A percentile compares a stretch with the other conserved stretches of the same genome.
These are phyloP conservation scores for Eucalyptus decipiens DNA, from an alignment of 345 rosid species.

Conservation along the genomic window DNA sequence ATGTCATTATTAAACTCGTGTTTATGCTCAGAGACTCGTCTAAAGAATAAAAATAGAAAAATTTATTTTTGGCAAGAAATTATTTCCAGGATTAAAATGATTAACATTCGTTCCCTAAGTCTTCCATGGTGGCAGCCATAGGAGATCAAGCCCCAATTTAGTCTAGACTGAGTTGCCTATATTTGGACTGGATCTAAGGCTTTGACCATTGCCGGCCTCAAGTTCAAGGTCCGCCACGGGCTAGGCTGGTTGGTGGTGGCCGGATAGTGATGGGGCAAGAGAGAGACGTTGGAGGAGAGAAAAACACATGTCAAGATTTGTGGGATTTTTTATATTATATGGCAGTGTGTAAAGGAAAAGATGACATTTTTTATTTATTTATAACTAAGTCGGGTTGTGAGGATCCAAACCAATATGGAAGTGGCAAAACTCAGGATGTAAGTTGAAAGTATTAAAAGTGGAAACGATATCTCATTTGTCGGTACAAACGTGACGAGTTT, in stretches of 20 bases:
- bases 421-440: neutral
- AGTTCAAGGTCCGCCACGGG: neutral
- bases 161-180: neutral
- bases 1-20: accelerated
- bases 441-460: neutral
- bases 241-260: neutral
- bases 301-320: neutral
- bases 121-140: neutral
- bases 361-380: neutral
- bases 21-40: accelerated
- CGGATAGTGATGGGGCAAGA: neutral
- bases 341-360: neutral
- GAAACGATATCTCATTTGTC: neutral
- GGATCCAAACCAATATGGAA: neutral
- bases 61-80: too few relatives aligned
- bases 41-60: too few relatives aligned
- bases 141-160: neutral
- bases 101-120: too few relatives aligned
- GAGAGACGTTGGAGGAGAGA: neutral
- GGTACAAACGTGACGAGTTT: neutral
- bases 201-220: neutral
- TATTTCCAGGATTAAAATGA: too few relatives aligned
- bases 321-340: neutral
- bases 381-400: neutral
- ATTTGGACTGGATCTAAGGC: neutral